A percentile compares a stretch with the other conserved stretches of the same genome.
Conservation (phyloP, 768 basidiomycete species). For the Sistotremastrum niveocremeum region DNA sequence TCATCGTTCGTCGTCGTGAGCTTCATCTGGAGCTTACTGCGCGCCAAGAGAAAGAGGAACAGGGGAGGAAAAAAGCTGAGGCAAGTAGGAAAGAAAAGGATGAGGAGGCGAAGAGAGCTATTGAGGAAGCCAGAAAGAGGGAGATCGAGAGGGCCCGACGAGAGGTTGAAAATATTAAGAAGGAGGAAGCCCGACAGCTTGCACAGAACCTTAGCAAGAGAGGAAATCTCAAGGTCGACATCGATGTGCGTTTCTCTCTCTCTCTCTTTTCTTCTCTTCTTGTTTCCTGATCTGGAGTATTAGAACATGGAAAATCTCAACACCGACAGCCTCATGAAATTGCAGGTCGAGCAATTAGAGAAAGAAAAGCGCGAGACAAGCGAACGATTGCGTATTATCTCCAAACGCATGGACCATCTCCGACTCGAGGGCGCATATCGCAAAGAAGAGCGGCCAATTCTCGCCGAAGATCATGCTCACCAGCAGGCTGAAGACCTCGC, state of each 20-base stretch:
- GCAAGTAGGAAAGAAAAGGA: conserved; percentile 49
- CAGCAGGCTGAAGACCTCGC: conserved; percentile 71
- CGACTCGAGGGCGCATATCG: conserved; percentile 89
- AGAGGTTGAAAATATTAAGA: conserved; percentile 67
- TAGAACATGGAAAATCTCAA: conserved; percentile 76
- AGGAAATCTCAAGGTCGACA: conserved; percentile 57
- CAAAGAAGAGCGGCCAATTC: conserved; percentile 80
- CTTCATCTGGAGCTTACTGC: conserved; percentile 71
- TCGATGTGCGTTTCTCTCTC: conserved; percentile 39
- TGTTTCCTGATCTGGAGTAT: not conserved
- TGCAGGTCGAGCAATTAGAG: conserved; percentile 91
- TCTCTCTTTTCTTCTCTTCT: conserved; percentile 2
- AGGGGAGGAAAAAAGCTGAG: conserved; percentile 66
- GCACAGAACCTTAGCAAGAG: conserved; percentile 73
- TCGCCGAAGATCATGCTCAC: conserved; percentile 71
- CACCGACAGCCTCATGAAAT: conserved; percentile 72
- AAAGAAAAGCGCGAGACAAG: conserved; percentile 87
- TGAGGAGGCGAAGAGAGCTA: conserved; percentile 44
- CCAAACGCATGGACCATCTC: conserved; percentile 92
- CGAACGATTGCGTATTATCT: conserved; percentile 66
- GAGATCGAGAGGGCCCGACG: conserved; percentile 52
- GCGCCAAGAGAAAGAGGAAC: conserved; percentile 82
- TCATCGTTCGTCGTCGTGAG: conserved; percentile 78
- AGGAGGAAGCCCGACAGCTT: conserved; percentile 79
- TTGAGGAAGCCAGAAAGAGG: conserved; percentile 49